phyloP scores from a whole-genome alignment of 2,329 filamentous ascomycete species.

The Fusarium pseudocircinatum region DNA sequence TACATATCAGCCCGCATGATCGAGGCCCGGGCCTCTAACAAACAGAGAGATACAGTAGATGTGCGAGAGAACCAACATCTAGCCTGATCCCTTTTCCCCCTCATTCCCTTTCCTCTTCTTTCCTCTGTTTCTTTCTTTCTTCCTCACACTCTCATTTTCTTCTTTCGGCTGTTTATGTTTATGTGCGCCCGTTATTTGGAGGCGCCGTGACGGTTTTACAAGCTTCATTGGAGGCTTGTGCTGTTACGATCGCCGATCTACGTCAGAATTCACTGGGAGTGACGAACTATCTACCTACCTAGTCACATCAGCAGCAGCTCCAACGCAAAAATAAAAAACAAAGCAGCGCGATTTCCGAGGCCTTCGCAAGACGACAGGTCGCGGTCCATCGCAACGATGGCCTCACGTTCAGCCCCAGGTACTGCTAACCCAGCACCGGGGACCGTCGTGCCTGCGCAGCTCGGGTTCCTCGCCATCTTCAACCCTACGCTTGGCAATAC shows the following conservation, averaged over 20 bases:
- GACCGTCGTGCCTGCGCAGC: constrained; percentile 72
- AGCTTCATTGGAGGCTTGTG: constrained; percentile 20
- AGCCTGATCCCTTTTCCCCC: not conserved
- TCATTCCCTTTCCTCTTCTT: not conserved
- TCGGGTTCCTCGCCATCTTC: constrained; percentile 94
- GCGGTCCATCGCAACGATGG: constrained; percentile 19
- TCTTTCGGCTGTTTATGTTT: not conserved
- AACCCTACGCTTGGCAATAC: constrained; percentile 80
- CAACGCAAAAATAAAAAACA: constrained; percentile 7
- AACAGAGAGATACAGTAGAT: not conserved
- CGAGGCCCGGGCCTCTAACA: not conserved
- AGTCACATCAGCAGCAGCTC: not conserved
- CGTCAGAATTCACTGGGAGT: constrained; percentile 14
- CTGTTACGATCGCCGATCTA: constrained; percentile 17
- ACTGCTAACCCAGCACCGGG: constrained; percentile 32
- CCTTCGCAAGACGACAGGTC: not conserved
- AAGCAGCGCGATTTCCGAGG: not conserved
- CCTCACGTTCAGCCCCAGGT: constrained; percentile 20
- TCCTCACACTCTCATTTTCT: not conserved
- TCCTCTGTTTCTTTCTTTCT: not conserved
- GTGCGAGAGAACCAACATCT: not conserved
- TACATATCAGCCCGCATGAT: not conserved
- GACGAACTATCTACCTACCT: not conserved
- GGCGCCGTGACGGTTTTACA: not conserved
- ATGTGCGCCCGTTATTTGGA: constrained; percentile 8